Evolutionary conservation across 2,329 filamentous ascomycete genomes (phyloP), one percentile per base, ranked within the genome.

Genomic region (Aspergillus spinulosporus): DNA sequence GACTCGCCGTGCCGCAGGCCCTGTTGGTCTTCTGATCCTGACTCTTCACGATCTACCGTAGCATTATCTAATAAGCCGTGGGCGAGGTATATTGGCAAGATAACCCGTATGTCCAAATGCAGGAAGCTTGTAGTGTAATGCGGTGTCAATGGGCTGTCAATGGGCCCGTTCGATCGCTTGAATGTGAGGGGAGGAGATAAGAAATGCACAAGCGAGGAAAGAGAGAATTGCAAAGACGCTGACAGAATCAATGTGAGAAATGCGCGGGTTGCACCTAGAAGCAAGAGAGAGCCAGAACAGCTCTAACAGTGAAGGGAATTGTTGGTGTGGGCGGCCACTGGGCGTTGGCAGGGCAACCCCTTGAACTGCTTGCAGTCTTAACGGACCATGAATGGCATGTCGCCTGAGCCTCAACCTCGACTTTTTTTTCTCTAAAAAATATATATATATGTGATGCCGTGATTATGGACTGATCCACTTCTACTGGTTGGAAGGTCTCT

Each of bases 81-180:
- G 9, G 39, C 37, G 32, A 29, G 12, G 42, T 28, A 44, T 44
- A 39, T 37, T 39, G 39, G 14, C 26, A 15, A 12, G 4, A 4
- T n/a, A 9, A 32, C 5, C n/a, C 3, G 39, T 44, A 5, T 9
- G 29, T 44, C 40, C 21, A n/a, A 29, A 44, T 44, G 29, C 15
- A 44, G 14, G 29, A 14, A 80, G 53, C 32, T 70, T 72, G 48
- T 21, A 21, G 21, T 21, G 28, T 29, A 12, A 21, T 21, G 49
- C 49, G 21, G 12, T 31, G 39, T 32, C 42, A 31, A 28, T 36
- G 7, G 50, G 5, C 21, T 21, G 21, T 21, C 21, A 21, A 21
- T 21, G 21, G 21, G 21, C 21, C 21, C 21, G 21, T 21, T 21
- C 21, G 26, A 52, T 46, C 8, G 31, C 7, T 15, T 34, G n/a